Conservation (phyloP, 768 basidiomycete species). For the Naematelia encephala region DNA sequence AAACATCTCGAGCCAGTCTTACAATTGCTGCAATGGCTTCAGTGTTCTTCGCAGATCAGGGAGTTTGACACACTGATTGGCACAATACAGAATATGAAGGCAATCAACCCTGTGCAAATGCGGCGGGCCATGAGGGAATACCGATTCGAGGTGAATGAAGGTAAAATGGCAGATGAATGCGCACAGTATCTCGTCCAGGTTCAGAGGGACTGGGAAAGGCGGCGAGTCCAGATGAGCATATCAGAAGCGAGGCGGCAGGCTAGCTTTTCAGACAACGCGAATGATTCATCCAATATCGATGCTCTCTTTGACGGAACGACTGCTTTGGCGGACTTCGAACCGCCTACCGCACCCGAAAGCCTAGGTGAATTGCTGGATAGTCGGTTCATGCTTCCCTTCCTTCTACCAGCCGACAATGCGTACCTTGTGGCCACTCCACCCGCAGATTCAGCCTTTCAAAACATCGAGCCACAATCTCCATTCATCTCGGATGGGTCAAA, state of each 20-base stretch:
- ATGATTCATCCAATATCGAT: slow-evolving; percentile 60
- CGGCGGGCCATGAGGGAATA: slow-evolving; percentile 83
- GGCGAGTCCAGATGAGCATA: slow-evolving; percentile 79
- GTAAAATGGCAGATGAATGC: slow-evolving; percentile 91
- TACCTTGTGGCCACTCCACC: slow-evolving; percentile 61
- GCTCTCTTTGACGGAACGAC: slow-evolving; percentile 68
- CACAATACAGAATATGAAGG: slow-evolving; percentile 80
- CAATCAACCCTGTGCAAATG: slow-evolving; percentile 94
- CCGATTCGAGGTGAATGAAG: slow-evolving; percentile 85
- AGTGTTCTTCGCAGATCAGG: slow-evolving; percentile 80
- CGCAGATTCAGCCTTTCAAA: slow-evolving; percentile 33
- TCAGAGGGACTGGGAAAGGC: slow-evolving; percentile 96
- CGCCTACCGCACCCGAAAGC: slow-evolving; percentile 70
- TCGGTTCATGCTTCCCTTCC: slow-evolving; percentile 83
- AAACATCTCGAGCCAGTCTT: slow-evolving; percentile 76
- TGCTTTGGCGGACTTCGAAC: slow-evolving; percentile 71
- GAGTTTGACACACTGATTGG: slow-evolving; percentile 85
- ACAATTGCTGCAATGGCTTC: slow-evolving; percentile 60
- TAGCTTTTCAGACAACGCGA: slow-evolving; percentile 57
- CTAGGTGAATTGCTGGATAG: slow-evolving; percentile 90
- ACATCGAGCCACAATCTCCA: slow-evolving; percentile 19
- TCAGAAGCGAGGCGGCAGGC: slow-evolving; percentile 54
- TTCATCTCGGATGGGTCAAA: slow-evolving; percentile 27
- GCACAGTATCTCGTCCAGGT: slow-evolving; percentile 88
- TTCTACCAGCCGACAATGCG: slow-evolving; percentile 71